Evolutionary conservation across 2,329 filamentous ascomycete species (phyloP).

Genomic region (Parastagonospora avenae): DNA sequence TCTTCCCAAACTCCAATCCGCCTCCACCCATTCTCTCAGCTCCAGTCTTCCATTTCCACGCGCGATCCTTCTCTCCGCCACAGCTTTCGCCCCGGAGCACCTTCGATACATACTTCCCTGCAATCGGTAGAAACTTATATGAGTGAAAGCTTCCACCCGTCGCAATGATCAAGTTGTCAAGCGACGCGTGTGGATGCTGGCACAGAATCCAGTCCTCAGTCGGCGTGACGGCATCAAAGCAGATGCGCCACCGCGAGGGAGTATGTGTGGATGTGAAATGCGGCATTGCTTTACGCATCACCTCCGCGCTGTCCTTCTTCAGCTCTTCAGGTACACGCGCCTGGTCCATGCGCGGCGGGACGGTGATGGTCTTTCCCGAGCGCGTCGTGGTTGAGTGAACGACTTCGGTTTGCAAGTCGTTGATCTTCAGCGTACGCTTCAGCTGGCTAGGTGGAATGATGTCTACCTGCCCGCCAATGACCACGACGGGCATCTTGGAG

Average conservation of each 20-base stretch:
- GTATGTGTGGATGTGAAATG: slow-evolving; percentile 37
- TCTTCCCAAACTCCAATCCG: slow-evolving; percentile 26
- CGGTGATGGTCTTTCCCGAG: slow-evolving; percentile 59
- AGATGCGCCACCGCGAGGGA: slow-evolving; percentile 54
- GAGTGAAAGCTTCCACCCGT: slow-evolving; percentile 67
- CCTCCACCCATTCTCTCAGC: slow-evolving; percentile 17
- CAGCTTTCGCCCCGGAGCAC: slow-evolving; percentile 43
- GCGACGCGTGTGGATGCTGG: slow-evolving; percentile 54
- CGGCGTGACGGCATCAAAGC: slow-evolving; percentile 66
- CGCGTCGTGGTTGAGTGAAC: slow-evolving; percentile 57
- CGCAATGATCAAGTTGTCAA: slow-evolving; percentile 63
- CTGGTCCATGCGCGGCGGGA: slow-evolving; percentile 55
- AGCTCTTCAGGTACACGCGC: slow-evolving; percentile 49
- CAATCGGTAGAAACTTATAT: slow-evolving; percentile 68
- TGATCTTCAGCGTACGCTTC: slow-evolving; percentile 61
- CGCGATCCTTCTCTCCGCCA: slow-evolving; percentile 42
- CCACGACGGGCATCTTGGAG: slow-evolving; percentile 61
- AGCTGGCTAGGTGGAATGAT: slow-evolving; percentile 58
- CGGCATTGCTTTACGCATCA: slow-evolving; percentile 37
- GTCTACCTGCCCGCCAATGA: slow-evolving; percentile 54
- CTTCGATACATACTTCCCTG: slow-evolving; percentile 64
- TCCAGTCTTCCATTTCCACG: slow-evolving; percentile 44
- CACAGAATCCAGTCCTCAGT: slow-evolving; percentile 67
- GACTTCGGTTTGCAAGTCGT: slow-evolving; percentile 61
- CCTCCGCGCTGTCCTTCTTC: slow-evolving; percentile 48